Evolutionary conservation across 352 stramenopile genomes (phyloP), one percentile per base, ranked within the genome.

Genomic region (Pythium aristosporum): DNA sequence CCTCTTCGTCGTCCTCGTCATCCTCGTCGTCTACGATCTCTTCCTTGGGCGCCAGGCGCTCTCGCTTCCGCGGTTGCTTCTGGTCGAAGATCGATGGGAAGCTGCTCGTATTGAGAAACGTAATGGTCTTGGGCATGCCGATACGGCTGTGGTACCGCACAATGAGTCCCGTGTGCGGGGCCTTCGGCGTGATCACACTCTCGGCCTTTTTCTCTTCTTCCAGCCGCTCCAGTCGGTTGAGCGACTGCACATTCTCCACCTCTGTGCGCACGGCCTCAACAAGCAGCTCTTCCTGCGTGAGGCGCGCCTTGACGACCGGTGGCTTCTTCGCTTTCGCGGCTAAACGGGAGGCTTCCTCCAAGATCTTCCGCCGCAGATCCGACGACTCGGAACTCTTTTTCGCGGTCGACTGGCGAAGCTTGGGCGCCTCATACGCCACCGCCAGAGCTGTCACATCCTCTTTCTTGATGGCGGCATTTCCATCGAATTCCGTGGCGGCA

Each of bases 171-270:
- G 79, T 88, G 65, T 81, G 85, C 56, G 83, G 85, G 11, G 76
- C 76, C 60, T 92, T 94, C 12, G 86, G 86, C 10, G 79, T 73
- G 13, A 75, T 71, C 15, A 61, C 64, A 49, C 66, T 83, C 68
- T 91, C 83, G 8, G 70, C 72, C 20, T 88, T 88, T 70, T 91
- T 92, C 71, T 94, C 86, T 67, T 94, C 86, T 55, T 94, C 86
- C 0, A 92, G 63, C 60, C 85, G 83, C 65, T 94, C 86, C 39
- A 94, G 43, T 41, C 82, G 75, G 42, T 85, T 87, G 32, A 94
- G 67, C n/a, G 83, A 92, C 74, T 89, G 79, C 41, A 67, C 77
- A 55, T 94, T 94, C 44, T 91, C 79, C 43, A 94, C 77, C 49
- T 94, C 86, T 0, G 80, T 92, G 37, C 74, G 74, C 65, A 94